Percentiles rank a stretch among this genome's conserved stretches.
Conservation (phyloP, 176 grass and related monocot genomes). For the Bromus sterilis region DNA sequence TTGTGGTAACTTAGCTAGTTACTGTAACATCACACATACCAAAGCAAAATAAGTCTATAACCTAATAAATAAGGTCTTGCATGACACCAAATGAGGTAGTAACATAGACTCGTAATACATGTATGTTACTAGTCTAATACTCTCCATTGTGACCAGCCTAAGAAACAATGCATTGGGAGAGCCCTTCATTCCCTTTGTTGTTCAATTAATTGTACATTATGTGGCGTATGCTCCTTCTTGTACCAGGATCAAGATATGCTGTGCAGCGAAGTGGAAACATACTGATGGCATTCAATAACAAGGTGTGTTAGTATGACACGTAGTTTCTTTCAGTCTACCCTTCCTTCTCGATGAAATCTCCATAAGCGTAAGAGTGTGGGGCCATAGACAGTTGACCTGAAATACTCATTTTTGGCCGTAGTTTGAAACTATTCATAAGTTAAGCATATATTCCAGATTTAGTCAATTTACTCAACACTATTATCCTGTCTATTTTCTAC, state of each 20-base stretch:
- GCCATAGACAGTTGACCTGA: not conserved
- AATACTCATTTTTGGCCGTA: not conserved
- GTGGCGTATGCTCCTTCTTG: not conserved
- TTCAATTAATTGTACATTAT: conserved; percentile 9
- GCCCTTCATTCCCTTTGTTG: not conserved
- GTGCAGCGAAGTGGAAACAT: conserved; percentile 84
- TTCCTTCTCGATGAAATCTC: not conserved
- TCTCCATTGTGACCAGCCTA: too few species aligned
- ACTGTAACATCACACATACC: too few species aligned
- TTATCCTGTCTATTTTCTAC: not conserved
- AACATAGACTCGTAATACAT: too few species aligned
- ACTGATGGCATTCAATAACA: conserved; percentile 95
- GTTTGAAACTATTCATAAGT: not conserved
- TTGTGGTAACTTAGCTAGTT: too few species aligned
- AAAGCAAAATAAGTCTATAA: too few species aligned
- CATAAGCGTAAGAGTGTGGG: not conserved
- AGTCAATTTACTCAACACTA: not conserved
- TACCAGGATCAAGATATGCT: conserved; percentile 89
- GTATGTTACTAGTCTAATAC: too few species aligned
- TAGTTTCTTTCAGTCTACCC: not conserved
- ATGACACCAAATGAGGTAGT: too few species aligned
- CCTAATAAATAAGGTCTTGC: too few species aligned
- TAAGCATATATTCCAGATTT: not conserved
- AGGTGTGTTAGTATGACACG: conserved; percentile 34
- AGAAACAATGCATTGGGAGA: too few species aligned